A percentile compares a stretch with the other conserved stretches of the same genome.
Evolutionary conservation across 2,329 filamentous ascomycete genomes (phyloP).

Genomic region (Trichoderma lentiforme): DNA sequence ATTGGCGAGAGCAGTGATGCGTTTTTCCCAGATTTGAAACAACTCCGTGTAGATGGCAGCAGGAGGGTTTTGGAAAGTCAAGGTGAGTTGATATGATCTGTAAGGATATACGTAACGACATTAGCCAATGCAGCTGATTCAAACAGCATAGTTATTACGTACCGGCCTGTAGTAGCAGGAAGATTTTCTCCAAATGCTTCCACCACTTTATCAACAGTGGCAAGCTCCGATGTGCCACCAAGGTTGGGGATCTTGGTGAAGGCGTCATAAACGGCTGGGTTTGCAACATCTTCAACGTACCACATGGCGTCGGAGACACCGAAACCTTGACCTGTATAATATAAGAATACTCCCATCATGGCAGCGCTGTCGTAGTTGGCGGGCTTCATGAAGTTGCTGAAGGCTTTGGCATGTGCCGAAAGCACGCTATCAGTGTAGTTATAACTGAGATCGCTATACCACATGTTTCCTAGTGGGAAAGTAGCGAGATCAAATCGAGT

Average conservation of each 20-base stretch:
- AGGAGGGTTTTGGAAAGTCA: background rate
- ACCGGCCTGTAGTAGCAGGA: constrained; percentile 2
- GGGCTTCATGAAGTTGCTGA: constrained; percentile 21
- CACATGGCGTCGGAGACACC: constrained; percentile 21
- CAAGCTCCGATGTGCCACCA: constrained; percentile 5
- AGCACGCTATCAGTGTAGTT: constrained; percentile 18
- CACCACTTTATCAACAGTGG: constrained; percentile 14
- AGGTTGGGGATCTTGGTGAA: constrained; percentile 9
- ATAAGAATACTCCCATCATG: constrained; percentile 8
- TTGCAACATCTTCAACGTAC: background rate
- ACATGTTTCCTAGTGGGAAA: constrained; percentile 18
- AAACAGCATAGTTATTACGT: background rate
- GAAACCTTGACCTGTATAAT: background rate
- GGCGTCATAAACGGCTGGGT: constrained; percentile 8
- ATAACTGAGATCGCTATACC: constrained; percentile 24
- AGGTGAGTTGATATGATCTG: background rate
- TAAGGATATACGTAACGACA: background rate
- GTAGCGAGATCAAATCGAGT: constrained; percentile 28
- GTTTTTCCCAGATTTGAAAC: background rate
- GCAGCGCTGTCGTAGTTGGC: constrained; percentile 22
- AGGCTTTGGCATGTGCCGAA: constrained; percentile 12
- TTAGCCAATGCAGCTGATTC: background rate
- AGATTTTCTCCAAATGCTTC: constrained; percentile 10
- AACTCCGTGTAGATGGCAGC: background rate
- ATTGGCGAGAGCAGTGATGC: background rate